These are phyloP conservation scores for Clarireedia paspali DNA, from an alignment of 2,329 filamentous ascomycete species.

Conservation along the genomic window DNA sequence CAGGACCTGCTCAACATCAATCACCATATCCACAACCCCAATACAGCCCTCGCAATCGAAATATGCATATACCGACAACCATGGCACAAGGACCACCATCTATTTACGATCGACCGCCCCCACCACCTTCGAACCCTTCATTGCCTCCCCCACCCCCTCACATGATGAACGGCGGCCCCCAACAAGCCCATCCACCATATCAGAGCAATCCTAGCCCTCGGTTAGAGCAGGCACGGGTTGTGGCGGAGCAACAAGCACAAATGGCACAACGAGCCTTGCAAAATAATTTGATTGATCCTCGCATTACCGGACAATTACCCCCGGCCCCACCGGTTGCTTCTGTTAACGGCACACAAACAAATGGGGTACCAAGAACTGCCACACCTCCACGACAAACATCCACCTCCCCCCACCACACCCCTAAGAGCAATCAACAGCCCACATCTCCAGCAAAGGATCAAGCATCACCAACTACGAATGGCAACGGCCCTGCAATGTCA, in stretches of 20 bases:
- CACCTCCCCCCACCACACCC: conserved; percentile 1
- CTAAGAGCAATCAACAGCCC: conserved; percentile 10
- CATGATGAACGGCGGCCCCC: conserved; percentile 13
- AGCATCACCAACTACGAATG: background rate
- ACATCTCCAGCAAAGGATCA: conserved; percentile 13
- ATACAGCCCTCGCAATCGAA: conserved; percentile 22
- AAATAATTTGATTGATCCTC: conserved; percentile 23
- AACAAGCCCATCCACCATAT: conserved; percentile 19
- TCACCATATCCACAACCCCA: conserved; percentile 25
- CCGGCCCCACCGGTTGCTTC: conserved; percentile 13
- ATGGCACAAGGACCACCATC: conserved; percentile 17
- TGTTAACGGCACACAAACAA: conserved; percentile 16
- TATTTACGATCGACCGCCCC: conserved; percentile 29
- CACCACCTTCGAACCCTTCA: conserved; percentile 29
- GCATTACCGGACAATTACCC: background rate
- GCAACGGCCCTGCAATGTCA: conserved; percentile 12
- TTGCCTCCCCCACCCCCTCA: conserved; percentile 26
- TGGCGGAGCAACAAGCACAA: conserved; percentile 29
- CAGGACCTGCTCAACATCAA: conserved; percentile 26
- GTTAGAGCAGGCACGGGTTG: conserved; percentile 32
- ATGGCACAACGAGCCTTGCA: conserved; percentile 25
- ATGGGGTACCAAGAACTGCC: conserved; percentile 10
- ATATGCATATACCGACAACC: conserved; percentile 13
- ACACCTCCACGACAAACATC: conserved; percentile 19
- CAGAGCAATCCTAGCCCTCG: conserved; percentile 32